These are phyloP conservation scores for Fusarium chaquense DNA, from an alignment of 2,329 filamentous ascomycete genomes.

Conservation along the genomic window DNA sequence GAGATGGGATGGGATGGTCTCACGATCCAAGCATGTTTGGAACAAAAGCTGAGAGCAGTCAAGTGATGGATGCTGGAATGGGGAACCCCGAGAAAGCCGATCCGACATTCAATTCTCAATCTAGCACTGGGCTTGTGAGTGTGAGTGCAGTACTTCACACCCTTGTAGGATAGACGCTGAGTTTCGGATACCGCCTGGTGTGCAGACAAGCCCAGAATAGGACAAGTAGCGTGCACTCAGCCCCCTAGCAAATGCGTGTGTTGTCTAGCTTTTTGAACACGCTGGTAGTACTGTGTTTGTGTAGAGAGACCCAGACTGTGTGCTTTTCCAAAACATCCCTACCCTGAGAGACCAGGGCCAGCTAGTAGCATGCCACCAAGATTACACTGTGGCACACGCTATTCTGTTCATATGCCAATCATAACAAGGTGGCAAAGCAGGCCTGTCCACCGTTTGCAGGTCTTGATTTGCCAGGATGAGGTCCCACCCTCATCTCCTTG, in stretches of 20 bases:
- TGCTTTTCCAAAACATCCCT: slow-evolving; percentile 36
- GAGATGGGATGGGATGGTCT: slow-evolving; percentile 38
- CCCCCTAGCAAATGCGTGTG: slow-evolving; percentile 38
- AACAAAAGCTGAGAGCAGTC: slow-evolving; percentile 37
- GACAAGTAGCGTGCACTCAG: slow-evolving; percentile 37
- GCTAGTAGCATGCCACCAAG: slow-evolving; percentile 48
- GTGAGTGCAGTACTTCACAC: slow-evolving; percentile 24
- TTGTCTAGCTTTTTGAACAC: slow-evolving; percentile 32
- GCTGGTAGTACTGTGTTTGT: slow-evolving; percentile 36
- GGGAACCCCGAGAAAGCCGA: slow-evolving; percentile 39
- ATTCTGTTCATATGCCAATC: slow-evolving; percentile 49
- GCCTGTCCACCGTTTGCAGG: slow-evolving; percentile 40
- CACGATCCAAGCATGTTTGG: slow-evolving; percentile 33
- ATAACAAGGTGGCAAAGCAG: slow-evolving; percentile 50
- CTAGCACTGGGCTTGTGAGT: slow-evolving; percentile 43
- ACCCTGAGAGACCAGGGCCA: slow-evolving; percentile 30
- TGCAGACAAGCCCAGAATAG: slow-evolving; percentile 24
- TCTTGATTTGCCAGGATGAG: slow-evolving; percentile 49
- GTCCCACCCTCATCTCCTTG: slow-evolving; percentile 42
- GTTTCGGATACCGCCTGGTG: slow-evolving; percentile 39
- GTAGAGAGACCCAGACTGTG: slow-evolving; percentile 43
- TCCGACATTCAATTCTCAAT: slow-evolving; percentile 16
- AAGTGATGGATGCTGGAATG: slow-evolving; percentile 47
- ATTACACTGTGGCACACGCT: slow-evolving; percentile 48
- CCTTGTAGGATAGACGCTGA: slow-evolving; percentile 34